Evolutionary conservation across 176 grass and related monocot genomes (phyloP).

Genomic region (Musa itinerans): DNA sequence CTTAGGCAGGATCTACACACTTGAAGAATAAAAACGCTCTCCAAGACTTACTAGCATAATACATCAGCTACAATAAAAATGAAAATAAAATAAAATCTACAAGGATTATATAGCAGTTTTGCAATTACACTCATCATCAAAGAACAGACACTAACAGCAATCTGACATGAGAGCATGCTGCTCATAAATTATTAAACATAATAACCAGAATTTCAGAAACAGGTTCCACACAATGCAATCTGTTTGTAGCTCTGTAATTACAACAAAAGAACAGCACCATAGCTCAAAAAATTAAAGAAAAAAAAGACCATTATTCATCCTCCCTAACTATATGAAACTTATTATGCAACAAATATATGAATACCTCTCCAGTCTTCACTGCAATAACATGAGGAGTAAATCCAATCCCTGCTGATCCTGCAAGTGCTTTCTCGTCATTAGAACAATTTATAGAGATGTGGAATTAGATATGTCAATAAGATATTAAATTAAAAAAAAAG

Average conservation of each 20-base stretch:
- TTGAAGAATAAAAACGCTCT: neutral
- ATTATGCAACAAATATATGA: neutral
- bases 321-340: neutral
- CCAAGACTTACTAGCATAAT: neutral
- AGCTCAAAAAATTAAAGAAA: neutral
- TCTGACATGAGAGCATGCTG: neutral
- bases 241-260: neutral
- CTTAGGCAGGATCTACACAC: neutral
- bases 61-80: neutral
- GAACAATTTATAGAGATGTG: neutral
- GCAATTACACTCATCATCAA: neutral
- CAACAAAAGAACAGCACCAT: neutral
- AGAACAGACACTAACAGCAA: neutral
- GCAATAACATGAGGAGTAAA: conserved; percentile 96
- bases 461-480: conserved; percentile 1
- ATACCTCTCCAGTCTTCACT: conserved; percentile 95
- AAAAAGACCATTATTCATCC: no score
- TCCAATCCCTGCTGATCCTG: conserved; percentile 70
- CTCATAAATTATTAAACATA: neutral
- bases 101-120: neutral
- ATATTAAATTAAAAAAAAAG: neutral
- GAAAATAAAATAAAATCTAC: neutral
- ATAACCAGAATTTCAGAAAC: neutral
- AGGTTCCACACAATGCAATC: no score
- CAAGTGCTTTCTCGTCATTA: conserved; percentile 16